A percentile compares a stretch with the other conserved stretches of the same genome.
phyloP scores from a whole-genome alignment of 352 stramenopile genomes.

The Pythium sukuiense region DNA sequence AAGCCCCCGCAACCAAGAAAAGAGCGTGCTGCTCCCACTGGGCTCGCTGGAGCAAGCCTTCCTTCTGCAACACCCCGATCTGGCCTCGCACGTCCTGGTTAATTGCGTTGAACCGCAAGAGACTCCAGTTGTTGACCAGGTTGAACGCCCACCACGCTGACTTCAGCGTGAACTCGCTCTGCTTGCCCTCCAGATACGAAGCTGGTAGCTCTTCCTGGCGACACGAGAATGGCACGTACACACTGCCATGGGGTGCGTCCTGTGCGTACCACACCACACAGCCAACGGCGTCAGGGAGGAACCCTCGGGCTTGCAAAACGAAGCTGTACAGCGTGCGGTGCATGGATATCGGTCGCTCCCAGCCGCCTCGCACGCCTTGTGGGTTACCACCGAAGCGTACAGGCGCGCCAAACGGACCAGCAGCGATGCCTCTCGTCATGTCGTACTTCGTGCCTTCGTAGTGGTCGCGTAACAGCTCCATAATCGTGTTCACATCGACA shows the following conservation, averaged over 20 bases:
- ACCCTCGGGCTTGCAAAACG: slow-evolving; percentile 49
- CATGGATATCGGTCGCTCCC: slow-evolving; percentile 90
- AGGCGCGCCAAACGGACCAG: slow-evolving; percentile 82
- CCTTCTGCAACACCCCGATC: slow-evolving; percentile 40
- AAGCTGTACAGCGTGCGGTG: slow-evolving; percentile 89
- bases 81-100: slow-evolving; percentile 61
- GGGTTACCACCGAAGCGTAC: slow-evolving; percentile 36
- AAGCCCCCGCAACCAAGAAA: neutral
- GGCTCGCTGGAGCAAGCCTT: neutral
- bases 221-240: slow-evolving; percentile 74
- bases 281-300: slow-evolving; percentile 42
- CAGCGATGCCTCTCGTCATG: slow-evolving; percentile 77
- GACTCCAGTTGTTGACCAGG: slow-evolving; percentile 86
- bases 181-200: slow-evolving; percentile 67
- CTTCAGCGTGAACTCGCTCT: slow-evolving; percentile 63
- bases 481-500: slow-evolving; percentile 67
- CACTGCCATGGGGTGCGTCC: slow-evolving; percentile 56
- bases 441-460: slow-evolving; percentile 91
- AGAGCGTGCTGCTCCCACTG: neutral
- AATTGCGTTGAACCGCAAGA: slow-evolving; percentile 72
- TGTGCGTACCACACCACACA: slow-evolving; percentile 73
- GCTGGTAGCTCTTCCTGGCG: slow-evolving; percentile 42
- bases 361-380: slow-evolving; percentile 56
- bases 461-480: slow-evolving; percentile 87
- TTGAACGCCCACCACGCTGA: slow-evolving; percentile 87